Conservation (phyloP, 192 early-diverging fungal genomes). For the Backusella macrospora region DNA sequence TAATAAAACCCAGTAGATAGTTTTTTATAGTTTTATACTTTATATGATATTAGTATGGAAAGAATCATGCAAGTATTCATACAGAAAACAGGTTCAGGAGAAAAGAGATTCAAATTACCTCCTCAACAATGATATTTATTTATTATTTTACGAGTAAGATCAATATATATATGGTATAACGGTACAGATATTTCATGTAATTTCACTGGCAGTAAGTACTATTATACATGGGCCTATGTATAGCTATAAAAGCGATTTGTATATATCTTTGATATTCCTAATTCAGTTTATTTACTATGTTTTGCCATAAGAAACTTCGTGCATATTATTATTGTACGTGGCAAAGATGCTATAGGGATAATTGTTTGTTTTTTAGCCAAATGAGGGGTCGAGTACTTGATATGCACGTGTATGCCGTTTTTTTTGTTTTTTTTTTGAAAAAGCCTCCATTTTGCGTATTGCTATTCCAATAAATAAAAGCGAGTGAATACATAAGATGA, state of each 20-base stretch:
- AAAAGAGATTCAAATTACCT: not conserved
- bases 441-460: not conserved
- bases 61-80: not conserved
- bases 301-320: not conserved
- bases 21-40: not conserved
- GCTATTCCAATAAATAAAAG: not conserved
- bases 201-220: too few relatives aligned
- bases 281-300: not conserved
- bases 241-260: not conserved
- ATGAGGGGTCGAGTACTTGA: not conserved
- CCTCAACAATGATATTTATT: not conserved
- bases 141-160: not conserved
- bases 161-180: not conserved
- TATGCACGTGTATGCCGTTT: not conserved
- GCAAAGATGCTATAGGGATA: not conserved
- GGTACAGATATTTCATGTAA: too few relatives aligned
- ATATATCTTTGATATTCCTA: not conserved
- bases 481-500: not conserved
- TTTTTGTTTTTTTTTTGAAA: not conserved
- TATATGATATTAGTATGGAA: not conserved
- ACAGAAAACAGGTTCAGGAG: conserved; percentile 10
- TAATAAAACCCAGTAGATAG: not conserved
- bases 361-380: not conserved
- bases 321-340: not conserved
- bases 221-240: not conserved